A percentile compares a stretch with the other conserved stretches of the same genome.
phyloP scores from a whole-genome alignment of 202 grass and related monocot genomes.

The Bolboschoenoplectus hybrid region DNA sequence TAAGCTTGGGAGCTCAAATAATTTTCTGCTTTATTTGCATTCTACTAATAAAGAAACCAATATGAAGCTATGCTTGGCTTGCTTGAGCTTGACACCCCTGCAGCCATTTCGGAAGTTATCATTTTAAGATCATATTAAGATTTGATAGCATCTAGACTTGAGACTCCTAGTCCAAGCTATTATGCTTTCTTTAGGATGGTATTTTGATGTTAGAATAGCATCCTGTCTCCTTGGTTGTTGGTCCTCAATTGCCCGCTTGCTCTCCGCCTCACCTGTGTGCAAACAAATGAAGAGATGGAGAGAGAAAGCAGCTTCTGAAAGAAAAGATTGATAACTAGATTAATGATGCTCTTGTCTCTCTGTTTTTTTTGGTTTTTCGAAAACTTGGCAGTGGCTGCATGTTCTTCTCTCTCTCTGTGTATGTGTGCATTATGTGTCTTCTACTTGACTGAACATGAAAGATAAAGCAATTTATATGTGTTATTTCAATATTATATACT shows the following conservation, averaged over 20 bases:
- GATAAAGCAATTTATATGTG: background rate
- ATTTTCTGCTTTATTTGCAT: background rate
- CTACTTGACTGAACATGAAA: background rate
- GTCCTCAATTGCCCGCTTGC: no score
- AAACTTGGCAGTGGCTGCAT: background rate
- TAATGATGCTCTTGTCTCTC: background rate
- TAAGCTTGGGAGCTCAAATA: background rate
- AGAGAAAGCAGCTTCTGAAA: background rate
- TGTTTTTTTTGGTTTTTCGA: background rate
- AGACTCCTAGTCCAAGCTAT: constrained; percentile 3
- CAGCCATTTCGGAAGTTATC: background rate
- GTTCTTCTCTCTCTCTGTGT: background rate
- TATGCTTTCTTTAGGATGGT: background rate
- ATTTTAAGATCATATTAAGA: background rate
- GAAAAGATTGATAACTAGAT: background rate
- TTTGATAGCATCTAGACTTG: background rate
- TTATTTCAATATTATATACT: background rate
- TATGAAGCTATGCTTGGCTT: background rate
- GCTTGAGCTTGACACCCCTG: background rate
- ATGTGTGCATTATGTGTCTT: background rate
- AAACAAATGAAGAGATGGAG: background rate
- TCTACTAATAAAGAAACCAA: background rate
- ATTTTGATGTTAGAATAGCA: background rate
- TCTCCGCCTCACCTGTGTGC: background rate
- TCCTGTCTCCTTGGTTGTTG: background rate